Base-by-base conservation (phyloP, 371 early-diverging fungal genomes). In the Nematocida sp. region DNA sequence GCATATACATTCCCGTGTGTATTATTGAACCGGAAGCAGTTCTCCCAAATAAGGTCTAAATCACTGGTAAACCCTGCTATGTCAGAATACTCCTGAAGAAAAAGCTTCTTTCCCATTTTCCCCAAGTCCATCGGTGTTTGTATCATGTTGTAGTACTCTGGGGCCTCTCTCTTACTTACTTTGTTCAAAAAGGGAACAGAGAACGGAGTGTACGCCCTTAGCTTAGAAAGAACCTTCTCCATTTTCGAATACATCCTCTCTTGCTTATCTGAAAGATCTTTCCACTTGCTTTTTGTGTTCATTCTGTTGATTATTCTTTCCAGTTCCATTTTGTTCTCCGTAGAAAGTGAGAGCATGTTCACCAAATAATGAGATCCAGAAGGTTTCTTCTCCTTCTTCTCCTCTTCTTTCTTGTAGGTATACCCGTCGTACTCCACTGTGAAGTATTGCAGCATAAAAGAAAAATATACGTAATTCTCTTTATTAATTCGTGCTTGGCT, bases 101-200 rank as follows among this genome's bases (percentile, higher is more conserved):
- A 46, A 42, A 80, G 67, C 74, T 93, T 93, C 84, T 91, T 91
- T 40, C 91, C 88, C 72, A 94, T 92, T 27, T 92, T 92, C n/a
- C 91, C 90, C 6, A 94, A 85, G 88, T 94, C 94, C 94, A 94
- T 94, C 0, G 95, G 95, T n/a, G 90, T 86, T 84, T 91, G 91
- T 66, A 94, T 93, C 66, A 93, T 91, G 60, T 93, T 93, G 88
- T 91, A 92, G 83, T 96, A 96, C 87, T 94, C 93, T 0, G 95
- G 95, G 0, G 93, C 95, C 61, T 96, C 96, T 33, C 92, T 91
- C 76, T 92, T 92, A 83, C 89, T 91, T 33, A 96, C 97, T 85
- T 92, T 92, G 74, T 90, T 90, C 20, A 94, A 87, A 85, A 96
- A 96, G 3, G 95, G 95, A 4, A 88, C 85, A 0, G 95, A 72